phyloP scores from a whole-genome alignment of 1,284 basidiomycete species.

The Cutaneotrichosporon arboriforme region DNA sequence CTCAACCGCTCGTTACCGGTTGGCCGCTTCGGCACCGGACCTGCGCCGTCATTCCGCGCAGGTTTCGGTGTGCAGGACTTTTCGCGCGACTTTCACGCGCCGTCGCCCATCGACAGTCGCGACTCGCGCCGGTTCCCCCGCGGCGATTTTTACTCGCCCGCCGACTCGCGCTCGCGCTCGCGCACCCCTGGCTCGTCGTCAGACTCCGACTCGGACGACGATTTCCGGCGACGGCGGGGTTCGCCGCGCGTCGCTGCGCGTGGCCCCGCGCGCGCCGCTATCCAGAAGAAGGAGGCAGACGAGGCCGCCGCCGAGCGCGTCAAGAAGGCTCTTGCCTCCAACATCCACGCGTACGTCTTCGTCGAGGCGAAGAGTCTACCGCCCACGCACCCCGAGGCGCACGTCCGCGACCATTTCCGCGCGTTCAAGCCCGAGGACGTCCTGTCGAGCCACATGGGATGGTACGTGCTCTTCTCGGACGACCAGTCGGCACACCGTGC shows the following conservation, averaged over 20 bases:
- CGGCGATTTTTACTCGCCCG: slow-evolving; percentile 15
- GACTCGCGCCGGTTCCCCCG: neutral
- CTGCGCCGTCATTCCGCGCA: neutral
- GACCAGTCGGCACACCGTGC: slow-evolving; percentile 27
- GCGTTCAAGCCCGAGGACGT: slow-evolving; percentile 42
- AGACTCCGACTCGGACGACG: slow-evolving; percentile 31
- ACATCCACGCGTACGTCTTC: slow-evolving; percentile 36
- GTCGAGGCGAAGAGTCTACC: slow-evolving; percentile 36
- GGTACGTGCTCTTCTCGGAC: slow-evolving; percentile 43
- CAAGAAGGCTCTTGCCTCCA: slow-evolving; percentile 28
- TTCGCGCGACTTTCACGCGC: slow-evolving; percentile 13
- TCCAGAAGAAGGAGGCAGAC: slow-evolving; percentile 24
- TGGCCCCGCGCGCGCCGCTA: slow-evolving; percentile 9
- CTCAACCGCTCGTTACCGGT: slow-evolving; percentile 22
- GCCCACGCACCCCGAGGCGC: slow-evolving; percentile 21
- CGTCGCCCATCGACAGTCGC: neutral
- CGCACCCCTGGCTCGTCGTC: slow-evolving; percentile 17
- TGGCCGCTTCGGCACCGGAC: slow-evolving; percentile 2
- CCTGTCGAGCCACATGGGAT: slow-evolving; percentile 31
- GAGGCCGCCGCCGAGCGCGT: slow-evolving; percentile 28
- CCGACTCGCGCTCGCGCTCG: slow-evolving; percentile 17
- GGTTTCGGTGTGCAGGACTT: slow-evolving; percentile 15
- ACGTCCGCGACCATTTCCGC: slow-evolving; percentile 41
- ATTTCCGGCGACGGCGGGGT: slow-evolving; percentile 18
- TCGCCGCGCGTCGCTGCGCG: slow-evolving; percentile 12